Base-by-base conservation (phyloP, 2,329 filamentous ascomycete genomes). In the Elsinoe necatrix region DNA sequence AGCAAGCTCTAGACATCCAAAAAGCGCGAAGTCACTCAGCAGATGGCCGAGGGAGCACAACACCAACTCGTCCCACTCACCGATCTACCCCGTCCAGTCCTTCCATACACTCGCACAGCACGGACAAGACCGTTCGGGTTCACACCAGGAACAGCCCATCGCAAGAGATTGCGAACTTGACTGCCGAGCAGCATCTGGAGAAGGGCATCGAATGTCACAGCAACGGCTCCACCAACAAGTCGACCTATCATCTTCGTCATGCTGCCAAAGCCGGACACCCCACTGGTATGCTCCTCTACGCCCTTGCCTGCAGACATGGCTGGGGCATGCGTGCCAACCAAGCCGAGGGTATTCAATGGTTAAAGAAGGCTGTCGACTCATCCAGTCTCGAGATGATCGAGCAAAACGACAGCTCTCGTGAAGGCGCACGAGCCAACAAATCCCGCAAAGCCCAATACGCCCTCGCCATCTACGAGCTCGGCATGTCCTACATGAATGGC, bases 321-420 rank as follows among this genome's bases (percentile, higher is more conserved):
- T 98, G 93, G 93, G 93, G 93, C 16, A 96, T 97, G 89, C 85
- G 91, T 8, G 82, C 89, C 6, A 96, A 95, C 69, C 89, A 89
- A 66, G 80, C 80, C 48, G 93, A 98, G 71, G 93, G 89, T 6
- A 87, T 97, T 0, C 81, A 86, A 64, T 98, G 93, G 93, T 75
- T 98, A 57, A 84, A 89, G 45, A 93, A 91, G 68, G 93, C 93
- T 2, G 90, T 93, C 7, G 89, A 96, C 66, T 85, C 80, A 55
- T 89, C 89, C 3, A 85, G 86, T 57, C 74, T 89, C 25, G 90
- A 95, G 68, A 85, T 95, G 61, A 86, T 87, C 3, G 88, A 92
- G 51, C 87, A 93, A 54, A 87, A 91, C 67, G 83, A 85, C 50
- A 18, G 20, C 11, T 52, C 47, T 16, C 47, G 47, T 7, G 63